Percentiles rank a stretch among this genome's conserved stretches.
phyloP scores from a whole-genome alignment of 1,139 yeast genomes.

The Suhomyces chickasaworum region DNA sequence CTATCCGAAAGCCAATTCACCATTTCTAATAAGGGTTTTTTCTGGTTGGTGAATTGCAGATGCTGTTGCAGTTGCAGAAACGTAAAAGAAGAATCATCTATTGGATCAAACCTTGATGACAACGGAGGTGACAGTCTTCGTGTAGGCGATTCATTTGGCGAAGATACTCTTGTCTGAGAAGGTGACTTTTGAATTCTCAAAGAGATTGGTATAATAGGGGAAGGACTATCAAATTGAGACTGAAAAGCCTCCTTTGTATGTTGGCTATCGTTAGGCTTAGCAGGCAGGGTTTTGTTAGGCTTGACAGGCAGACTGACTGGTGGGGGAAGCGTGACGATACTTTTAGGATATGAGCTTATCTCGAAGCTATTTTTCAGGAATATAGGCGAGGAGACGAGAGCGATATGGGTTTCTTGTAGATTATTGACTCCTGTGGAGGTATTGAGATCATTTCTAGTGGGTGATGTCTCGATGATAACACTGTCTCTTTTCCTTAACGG shows the following conservation, averaged over 20 bases:
- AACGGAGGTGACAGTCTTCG: constrained; percentile 6
- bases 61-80: constrained; percentile 15
- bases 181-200: not conserved
- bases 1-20: constrained; percentile 32
- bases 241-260: not conserved
- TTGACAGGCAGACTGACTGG: not conserved
- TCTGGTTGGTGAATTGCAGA: constrained; percentile 5
- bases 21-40: constrained; percentile 21
- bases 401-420: not conserved
- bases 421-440: not conserved
- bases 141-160: constrained; percentile 1
- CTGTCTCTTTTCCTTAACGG: not conserved
- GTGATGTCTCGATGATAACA: not conserved
- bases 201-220: constrained; percentile 6
- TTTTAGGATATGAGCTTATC: not conserved
- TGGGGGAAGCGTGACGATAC: not conserved
- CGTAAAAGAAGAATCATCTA: constrained; percentile 19
- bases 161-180: not conserved
- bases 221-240: constrained; percentile 10
- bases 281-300: not conserved
- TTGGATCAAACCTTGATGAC: constrained; percentile 15
- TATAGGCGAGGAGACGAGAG: not conserved
- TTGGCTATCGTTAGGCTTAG: not conserved
- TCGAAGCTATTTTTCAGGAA: not conserved
- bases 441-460: not conserved